phyloP scores from a whole-genome alignment of 2,329 filamentous ascomycete species.

The Pseudopyrenochaeta lycopersici region DNA sequence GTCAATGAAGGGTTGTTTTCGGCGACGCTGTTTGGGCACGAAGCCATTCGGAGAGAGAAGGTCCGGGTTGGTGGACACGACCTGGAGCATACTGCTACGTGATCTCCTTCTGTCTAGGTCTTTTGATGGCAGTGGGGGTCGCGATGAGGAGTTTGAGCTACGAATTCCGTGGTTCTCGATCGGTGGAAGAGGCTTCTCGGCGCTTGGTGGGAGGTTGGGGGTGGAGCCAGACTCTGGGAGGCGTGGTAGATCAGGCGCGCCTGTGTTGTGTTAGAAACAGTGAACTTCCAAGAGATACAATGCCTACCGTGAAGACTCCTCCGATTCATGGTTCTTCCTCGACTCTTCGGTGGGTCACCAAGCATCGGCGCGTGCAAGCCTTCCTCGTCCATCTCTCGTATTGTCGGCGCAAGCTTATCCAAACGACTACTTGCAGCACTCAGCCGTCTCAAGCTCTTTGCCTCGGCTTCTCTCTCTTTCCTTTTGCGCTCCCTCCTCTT shows the following conservation, averaged over 20 bases:
- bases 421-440: slow-evolving; percentile 90
- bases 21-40: slow-evolving; percentile 63
- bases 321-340: slow-evolving; percentile 80
- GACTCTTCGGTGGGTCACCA: slow-evolving; percentile 69
- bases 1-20: slow-evolving; percentile 70
- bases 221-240: slow-evolving; percentile 69
- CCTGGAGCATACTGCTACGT: slow-evolving; percentile 84
- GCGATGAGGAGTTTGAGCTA: slow-evolving; percentile 79
- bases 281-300: not conserved
- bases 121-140: slow-evolving; percentile 85
- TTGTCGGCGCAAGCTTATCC: slow-evolving; percentile 78
- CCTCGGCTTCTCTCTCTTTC: slow-evolving; percentile 83
- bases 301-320: slow-evolving; percentile 59
- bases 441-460: slow-evolving; percentile 79
- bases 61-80: slow-evolving; percentile 76
- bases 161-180: slow-evolving; percentile 81
- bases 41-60: slow-evolving; percentile 66
- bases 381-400: slow-evolving; percentile 83
- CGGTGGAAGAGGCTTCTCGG: slow-evolving; percentile 68
- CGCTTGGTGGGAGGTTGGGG: slow-evolving; percentile 45
- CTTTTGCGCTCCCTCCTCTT: slow-evolving; percentile 81
- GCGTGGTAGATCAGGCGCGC: slow-evolving; percentile 75
- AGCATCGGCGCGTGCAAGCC: slow-evolving; percentile 60
- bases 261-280: slow-evolving; percentile 52
- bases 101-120: slow-evolving; percentile 74